phyloP scores from a whole-genome alignment of 2,329 filamentous ascomycete species.

The Fusarium euwallaceae region DNA sequence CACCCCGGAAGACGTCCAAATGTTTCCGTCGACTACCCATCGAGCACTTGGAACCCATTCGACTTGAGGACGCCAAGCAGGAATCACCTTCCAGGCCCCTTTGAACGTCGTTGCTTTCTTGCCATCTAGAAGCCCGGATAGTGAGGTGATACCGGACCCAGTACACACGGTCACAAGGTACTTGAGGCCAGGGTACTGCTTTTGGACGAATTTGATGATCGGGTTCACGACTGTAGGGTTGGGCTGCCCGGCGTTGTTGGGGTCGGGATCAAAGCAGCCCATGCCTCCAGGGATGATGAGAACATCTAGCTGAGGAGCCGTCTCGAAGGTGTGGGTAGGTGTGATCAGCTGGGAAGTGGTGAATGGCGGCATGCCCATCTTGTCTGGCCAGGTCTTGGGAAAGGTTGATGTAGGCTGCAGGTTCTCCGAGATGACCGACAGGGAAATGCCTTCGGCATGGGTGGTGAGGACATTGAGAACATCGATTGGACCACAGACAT shows the following conservation, averaged over 20 bases:
- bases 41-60: slow-evolving; percentile 66
- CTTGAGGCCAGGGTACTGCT: slow-evolving; percentile 55
- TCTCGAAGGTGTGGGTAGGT: slow-evolving; percentile 57
- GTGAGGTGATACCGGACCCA: slow-evolving; percentile 64
- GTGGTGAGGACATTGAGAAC: slow-evolving; percentile 23
- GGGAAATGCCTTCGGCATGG: slow-evolving; percentile 11
- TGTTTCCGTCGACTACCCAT: slow-evolving; percentile 70
- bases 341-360: slow-evolving; percentile 40
- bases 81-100: slow-evolving; percentile 58
- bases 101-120: slow-evolving; percentile 71
- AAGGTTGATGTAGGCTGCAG: slow-evolving; percentile 24
- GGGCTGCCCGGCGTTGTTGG: slow-evolving; percentile 32
- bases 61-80: slow-evolving; percentile 56
- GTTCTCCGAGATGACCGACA: slow-evolving; percentile 20
- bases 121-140: slow-evolving; percentile 66
- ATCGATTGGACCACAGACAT: slow-evolving; percentile 46
- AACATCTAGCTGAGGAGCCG: slow-evolving; percentile 63
- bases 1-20: slow-evolving; percentile 71
- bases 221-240: slow-evolving; percentile 46
- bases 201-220: slow-evolving; percentile 56
- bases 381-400: slow-evolving; percentile 19
- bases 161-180: slow-evolving; percentile 71
- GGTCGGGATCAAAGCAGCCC: slow-evolving; percentile 49
- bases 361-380: slow-evolving; percentile 24
- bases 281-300: slow-evolving; percentile 68